Evolutionary conservation across 768 basidiomycete genomes (phyloP), one percentile per base, ranked within the genome.

Genomic region (Suillus subalutaceus): DNA sequence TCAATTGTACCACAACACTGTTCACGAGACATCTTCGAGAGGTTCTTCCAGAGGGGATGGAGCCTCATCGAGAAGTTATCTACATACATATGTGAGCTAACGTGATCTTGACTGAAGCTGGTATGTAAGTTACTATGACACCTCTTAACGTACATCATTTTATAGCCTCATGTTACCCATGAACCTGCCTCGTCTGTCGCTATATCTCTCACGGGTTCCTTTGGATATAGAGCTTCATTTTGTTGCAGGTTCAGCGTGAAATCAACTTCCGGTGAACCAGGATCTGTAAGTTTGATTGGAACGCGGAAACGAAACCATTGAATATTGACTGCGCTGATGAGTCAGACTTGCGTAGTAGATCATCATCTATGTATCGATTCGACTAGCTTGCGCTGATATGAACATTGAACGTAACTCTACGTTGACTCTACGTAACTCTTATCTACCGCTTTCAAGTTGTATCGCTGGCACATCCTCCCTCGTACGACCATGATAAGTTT

Each of bases 181-280:
- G 62, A 30, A 30, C 35, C 16, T 55, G 18, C 53, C 32, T 44
- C n/a, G 38, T 16, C 23, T 67, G 63, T 67, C 66, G 50, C 53
- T 68, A 61, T 63, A 67, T 57, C 62, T 69, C 63, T 67, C 48
- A 46, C 69, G 64, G 38, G 55, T 69, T 26, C 40, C 52, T 52
- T 57, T 35, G 67, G 68, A 73, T 67, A 68, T 73, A 72, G 58
- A 64, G 44, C 53, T 65, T 63, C 57, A 56, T 37, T 65, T 23
- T 65, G 40, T 20, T n/a, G 30, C 65, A 52, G 15, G 48, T 32
- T 15, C 32, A 37, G 57, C 23, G 40, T 66, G 38, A 26, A 64
- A 32, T 57, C 5, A 59, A 30, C 18, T 30, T 32, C 30, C 18
- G 18, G 43, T 60, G 53, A 40, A 18, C 48, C 43, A 35, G 16